Evolutionary conservation across 139 green algal genomes (phyloP).

Genomic region (Tetradesmus lagerheimii): DNA sequence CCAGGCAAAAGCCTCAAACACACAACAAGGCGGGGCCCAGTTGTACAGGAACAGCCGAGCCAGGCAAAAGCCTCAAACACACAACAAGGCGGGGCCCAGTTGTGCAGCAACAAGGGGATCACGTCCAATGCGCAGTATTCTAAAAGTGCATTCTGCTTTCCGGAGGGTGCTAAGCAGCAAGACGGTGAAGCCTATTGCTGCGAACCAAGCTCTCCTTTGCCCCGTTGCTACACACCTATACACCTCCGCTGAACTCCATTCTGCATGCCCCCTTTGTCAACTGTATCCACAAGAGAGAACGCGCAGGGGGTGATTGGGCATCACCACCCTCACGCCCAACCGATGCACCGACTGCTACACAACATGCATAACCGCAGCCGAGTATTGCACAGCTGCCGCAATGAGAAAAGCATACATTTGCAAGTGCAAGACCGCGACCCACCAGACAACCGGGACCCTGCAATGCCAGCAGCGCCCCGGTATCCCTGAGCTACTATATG

Average conservation of each 20-base stretch:
- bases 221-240: not conserved
- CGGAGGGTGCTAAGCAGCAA: not conserved
- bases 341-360: not conserved
- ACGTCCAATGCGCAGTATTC: not conserved
- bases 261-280: not conserved
- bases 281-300: not conserved
- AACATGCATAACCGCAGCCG: not conserved
- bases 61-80: not conserved
- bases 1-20: not conserved
- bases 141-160: not conserved
- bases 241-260: not conserved
- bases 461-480: not conserved
- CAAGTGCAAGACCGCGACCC: not conserved
- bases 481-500: conserved; percentile 8
- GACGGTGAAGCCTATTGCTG: not conserved
- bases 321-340: not conserved
- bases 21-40: not conserved
- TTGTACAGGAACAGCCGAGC: not conserved
- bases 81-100: not conserved
- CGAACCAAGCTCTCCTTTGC: not conserved
- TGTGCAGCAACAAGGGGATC: not conserved
- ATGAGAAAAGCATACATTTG: not conserved
- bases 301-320: not conserved
- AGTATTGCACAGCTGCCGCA: not conserved
- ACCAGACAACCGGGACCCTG: not conserved